Base-by-base conservation (phyloP, 169 alveolate species). In the Cryptosporidium xiaoi region DNA sequence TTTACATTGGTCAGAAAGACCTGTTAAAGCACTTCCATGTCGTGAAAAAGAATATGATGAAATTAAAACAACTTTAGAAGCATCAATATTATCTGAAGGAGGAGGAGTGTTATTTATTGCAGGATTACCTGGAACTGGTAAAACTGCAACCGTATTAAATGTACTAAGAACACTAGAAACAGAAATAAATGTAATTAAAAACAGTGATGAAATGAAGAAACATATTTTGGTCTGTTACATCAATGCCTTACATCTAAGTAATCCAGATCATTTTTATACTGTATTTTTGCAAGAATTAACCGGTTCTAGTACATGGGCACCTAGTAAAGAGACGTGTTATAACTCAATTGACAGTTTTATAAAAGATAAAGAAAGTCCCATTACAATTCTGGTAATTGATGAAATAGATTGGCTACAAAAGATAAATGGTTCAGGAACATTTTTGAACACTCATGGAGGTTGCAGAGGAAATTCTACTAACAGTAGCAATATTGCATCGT, bases 101-200 rank as follows among this genome's bases (percentile, higher is more conserved):
- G 89, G 91, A 6, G 67, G 91, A 16, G 90, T 91, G 29, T 18
- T 92, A 7, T 92, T 91, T 58, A 82, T 92, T 67, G 92, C 95
- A 48, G 95, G 95, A 13, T 83, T 92, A 90, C 95, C 95, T 56
- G 95, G 95, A 24, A 92, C 95, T 0, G 95, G 95, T 33, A 92
- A 92, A 64, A 92, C 95, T 40, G 95, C 95, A 12, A 92, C 95
- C 2, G 87, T 77, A 15, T 48, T 77, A 18, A 77, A 60, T 60
- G 83, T 91, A 1, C 65, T 92, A 20, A 89, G 85, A 33, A 77
- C 82, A 34, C 82, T 90, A 15, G 82, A 83, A 66, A 64, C 58
- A 18, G 65, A 67, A 46, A 15, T 24, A 27, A 55, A 55, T 20
- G 8, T 55, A 55, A 53, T 69, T 34, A 85, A 46, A 68, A 67